Percentiles rank a stretch among this genome's conserved stretches.
Conservation (phyloP, 202 grass and related monocot genomes). For the Tripidium arundinaceum region DNA sequence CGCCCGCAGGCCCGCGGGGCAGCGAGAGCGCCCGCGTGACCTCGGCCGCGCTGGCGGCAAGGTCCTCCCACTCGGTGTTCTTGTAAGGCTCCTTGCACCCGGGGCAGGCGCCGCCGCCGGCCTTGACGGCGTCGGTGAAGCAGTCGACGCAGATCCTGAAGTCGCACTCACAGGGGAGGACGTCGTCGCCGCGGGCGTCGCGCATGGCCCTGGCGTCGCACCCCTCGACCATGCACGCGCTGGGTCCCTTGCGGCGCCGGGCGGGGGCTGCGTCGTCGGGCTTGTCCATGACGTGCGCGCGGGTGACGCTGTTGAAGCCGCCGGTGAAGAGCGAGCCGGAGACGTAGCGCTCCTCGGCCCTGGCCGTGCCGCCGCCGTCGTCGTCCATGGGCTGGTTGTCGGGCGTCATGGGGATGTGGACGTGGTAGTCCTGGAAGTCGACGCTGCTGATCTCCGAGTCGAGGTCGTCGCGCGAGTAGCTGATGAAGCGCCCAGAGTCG, state of each 20-base stretch:
- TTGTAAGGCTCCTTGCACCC: slow-evolving; percentile 95
- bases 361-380: slow-evolving; percentile 29
- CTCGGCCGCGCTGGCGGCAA: slow-evolving; percentile 13
- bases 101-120: slow-evolving; percentile 46
- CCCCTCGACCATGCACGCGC: slow-evolving; percentile 62
- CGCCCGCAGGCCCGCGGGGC: slow-evolving; percentile 10
- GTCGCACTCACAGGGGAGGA: slow-evolving; percentile 87
- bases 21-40: slow-evolving; percentile 58
- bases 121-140: slow-evolving; percentile 89
- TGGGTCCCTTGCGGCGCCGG: slow-evolving; percentile 23
- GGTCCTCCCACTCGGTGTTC: slow-evolving; percentile 65
- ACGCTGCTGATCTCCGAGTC: slow-evolving; percentile 95
- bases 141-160: slow-evolving; percentile 88
- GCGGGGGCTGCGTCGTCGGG: slow-evolving; percentile 5
- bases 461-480: slow-evolving; percentile 93
- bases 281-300: slow-evolving; percentile 80
- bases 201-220: slow-evolving; percentile 65
- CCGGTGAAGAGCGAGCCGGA: slow-evolving; percentile 92
- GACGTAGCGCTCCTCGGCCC: slow-evolving; percentile 60
- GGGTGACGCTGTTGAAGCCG: slow-evolving; percentile 87
- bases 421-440: slow-evolving; percentile 80
- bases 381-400: slow-evolving; percentile 90
- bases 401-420: slow-evolving; percentile 87
- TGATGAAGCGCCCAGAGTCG: slow-evolving; percentile 79
- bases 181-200: slow-evolving; percentile 55